These are phyloP conservation scores for Lasiodiplodia sp. DNA, from an alignment of 2,329 filamentous ascomycete genomes.

Conservation along the genomic window DNA sequence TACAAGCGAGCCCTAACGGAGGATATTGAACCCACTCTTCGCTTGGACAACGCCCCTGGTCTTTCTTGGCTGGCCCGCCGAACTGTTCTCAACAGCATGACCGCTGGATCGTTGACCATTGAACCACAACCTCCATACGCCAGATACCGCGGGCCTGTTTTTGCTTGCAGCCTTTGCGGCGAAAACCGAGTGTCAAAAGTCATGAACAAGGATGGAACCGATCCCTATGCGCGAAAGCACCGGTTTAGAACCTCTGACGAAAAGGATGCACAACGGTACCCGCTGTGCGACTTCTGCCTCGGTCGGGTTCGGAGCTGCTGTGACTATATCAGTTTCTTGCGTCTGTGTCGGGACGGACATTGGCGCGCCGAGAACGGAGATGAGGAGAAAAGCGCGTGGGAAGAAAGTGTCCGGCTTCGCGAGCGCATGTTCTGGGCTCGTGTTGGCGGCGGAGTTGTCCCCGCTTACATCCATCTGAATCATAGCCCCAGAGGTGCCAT, in stretches of 20 bases:
- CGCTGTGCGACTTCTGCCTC: constrained; percentile 88
- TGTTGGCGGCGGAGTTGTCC: constrained; percentile 89
- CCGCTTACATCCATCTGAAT: constrained; percentile 53
- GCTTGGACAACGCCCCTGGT: constrained; percentile 86
- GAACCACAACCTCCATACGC: constrained; percentile 70
- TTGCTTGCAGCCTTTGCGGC: constrained; percentile 86
- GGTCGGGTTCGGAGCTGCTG: constrained; percentile 84
- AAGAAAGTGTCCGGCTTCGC: constrained; percentile 86
- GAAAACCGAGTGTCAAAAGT: constrained; percentile 65
- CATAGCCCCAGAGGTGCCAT: constrained; percentile 42
- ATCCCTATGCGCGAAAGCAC: constrained; percentile 77
- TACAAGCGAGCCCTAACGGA: constrained; percentile 89
- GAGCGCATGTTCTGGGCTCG: constrained; percentile 98
- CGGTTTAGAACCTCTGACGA: constrained; percentile 89
- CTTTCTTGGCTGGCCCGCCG: constrained; percentile 93
- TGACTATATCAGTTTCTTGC: constrained; percentile 89
- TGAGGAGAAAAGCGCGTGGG: constrained; percentile 88
- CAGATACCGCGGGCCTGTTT: constrained; percentile 63
- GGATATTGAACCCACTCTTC: constrained; percentile 92
- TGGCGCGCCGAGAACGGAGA: constrained; percentile 85
- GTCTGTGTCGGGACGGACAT: constrained; percentile 91
- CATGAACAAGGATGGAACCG: constrained; percentile 34
- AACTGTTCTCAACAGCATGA: constrained; percentile 81
- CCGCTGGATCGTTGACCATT: constrained; percentile 84
- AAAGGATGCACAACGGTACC: constrained; percentile 86